phyloP scores from a whole-genome alignment of 2,329 filamentous ascomycete species.

The Metarhizium anisopliae region DNA sequence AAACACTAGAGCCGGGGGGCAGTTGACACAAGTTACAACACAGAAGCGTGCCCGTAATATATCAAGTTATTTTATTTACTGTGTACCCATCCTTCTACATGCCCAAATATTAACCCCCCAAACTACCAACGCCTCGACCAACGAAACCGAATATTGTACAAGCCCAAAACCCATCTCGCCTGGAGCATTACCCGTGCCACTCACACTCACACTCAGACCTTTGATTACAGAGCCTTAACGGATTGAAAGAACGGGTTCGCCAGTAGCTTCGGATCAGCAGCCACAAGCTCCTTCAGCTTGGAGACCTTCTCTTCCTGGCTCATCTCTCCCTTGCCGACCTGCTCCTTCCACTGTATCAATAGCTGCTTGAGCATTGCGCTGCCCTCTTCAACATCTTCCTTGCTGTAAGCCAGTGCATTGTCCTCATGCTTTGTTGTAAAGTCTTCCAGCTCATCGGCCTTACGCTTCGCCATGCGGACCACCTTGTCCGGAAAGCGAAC shows the following conservation, averaged over 20 bases:
- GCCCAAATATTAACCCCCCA: neutral
- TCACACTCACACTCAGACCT: neutral
- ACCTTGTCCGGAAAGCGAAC: slow-evolving; percentile 96
- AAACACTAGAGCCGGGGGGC: no score
- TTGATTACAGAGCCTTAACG: slow-evolving; percentile 43
- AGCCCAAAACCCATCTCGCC: neutral
- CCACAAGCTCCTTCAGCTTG: slow-evolving; percentile 71
- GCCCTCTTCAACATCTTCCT: slow-evolving; percentile 83
- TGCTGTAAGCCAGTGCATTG: slow-evolving; percentile 53
- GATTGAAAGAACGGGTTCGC: slow-evolving; percentile 64
- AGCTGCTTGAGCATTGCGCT: slow-evolving; percentile 77
- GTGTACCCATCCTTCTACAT: neutral
- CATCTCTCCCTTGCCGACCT: slow-evolving; percentile 52
- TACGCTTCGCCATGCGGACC: slow-evolving; percentile 97
- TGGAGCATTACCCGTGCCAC: neutral
- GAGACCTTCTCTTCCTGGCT: slow-evolving; percentile 68
- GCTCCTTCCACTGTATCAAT: slow-evolving; percentile 76
- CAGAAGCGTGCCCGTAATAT: neutral
- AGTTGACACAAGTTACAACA: neutral
- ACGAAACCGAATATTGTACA: neutral
- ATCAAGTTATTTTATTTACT: neutral
- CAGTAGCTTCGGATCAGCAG: slow-evolving; percentile 55
- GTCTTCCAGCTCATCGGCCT: slow-evolving; percentile 96
- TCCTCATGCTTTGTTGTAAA: slow-evolving; percentile 74
- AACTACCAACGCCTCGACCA: neutral